Conservation (phyloP, 345 rosid genomes). For the Eucalyptus virginea region DNA sequence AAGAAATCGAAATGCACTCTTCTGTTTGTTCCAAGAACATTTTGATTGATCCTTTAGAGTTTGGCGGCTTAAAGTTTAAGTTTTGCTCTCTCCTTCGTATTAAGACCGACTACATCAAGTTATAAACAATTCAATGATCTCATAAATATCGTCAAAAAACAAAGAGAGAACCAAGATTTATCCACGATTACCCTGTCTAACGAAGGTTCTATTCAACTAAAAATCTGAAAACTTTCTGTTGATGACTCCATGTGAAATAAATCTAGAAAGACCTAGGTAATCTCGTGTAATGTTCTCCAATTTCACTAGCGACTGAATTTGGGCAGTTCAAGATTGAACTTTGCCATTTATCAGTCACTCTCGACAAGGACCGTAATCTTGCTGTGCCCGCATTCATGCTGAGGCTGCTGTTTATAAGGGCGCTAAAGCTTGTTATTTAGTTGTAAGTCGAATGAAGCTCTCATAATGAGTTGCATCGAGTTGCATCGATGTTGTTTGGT, state of each 20-base stretch:
- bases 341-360: neutral
- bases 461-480: neutral
- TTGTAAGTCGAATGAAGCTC: neutral
- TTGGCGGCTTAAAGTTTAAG: neutral
- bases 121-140: neutral
- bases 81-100: neutral
- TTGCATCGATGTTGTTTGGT: neutral
- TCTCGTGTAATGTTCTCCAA: neutral
- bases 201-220: neutral
- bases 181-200: neutral
- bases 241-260: neutral
- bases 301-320: neutral
- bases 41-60: neutral
- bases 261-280: neutral
- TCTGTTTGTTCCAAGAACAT: neutral
- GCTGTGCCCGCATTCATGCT: neutral
- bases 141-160: neutral
- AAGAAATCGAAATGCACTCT: neutral
- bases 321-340: neutral
- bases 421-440: neutral
- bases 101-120: neutral
- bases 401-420: neutral
- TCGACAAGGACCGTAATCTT: neutral
- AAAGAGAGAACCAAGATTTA: neutral
- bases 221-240: neutral